phyloP scores from a whole-genome alignment of 768 basidiomycete genomes.

The Amanita pseudoporphyria region DNA sequence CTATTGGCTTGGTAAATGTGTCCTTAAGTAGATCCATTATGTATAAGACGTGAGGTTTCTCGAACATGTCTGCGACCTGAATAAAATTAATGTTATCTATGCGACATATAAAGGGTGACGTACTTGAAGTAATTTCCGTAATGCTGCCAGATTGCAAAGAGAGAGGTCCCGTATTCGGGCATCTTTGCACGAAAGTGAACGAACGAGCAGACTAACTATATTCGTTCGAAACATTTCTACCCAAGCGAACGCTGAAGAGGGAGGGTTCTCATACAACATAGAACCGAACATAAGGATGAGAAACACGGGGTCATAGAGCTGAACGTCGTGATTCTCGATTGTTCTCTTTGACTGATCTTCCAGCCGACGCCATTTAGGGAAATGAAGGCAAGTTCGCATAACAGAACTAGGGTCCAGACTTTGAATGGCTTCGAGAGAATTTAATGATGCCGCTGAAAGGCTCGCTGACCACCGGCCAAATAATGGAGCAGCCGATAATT shows the following conservation, averaged over 20 bases:
- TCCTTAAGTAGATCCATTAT: slow-evolving; percentile 62
- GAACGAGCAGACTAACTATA: slow-evolving; percentile 60
- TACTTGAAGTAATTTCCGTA: slow-evolving; percentile 60
- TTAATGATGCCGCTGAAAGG: slow-evolving; percentile 29
- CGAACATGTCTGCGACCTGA: slow-evolving; percentile 62
- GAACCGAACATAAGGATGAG: slow-evolving; percentile 57
- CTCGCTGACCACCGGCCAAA: slow-evolving; percentile 58
- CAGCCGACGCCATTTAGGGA: slow-evolving; percentile 55
- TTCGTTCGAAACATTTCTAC: slow-evolving; percentile 82
- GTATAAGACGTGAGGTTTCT: slow-evolving; percentile 63
- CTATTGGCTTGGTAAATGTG: slow-evolving; percentile 32
- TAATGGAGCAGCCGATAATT: slow-evolving; percentile 52
- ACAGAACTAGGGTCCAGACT: slow-evolving; percentile 60
- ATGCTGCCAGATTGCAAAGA: slow-evolving; percentile 45
- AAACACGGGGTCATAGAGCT: slow-evolving; percentile 76
- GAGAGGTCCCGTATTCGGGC: slow-evolving; percentile 49
- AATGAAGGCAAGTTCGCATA: slow-evolving; percentile 62
- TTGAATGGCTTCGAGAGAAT: slow-evolving; percentile 55
- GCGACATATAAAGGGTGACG: slow-evolving; percentile 14
- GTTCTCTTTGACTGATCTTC: slow-evolving; percentile 23
- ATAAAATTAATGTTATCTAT: not conserved
- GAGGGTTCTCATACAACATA: slow-evolving; percentile 50
- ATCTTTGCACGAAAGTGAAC: slow-evolving; percentile 62
- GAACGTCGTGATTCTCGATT: slow-evolving; percentile 23
- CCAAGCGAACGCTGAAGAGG: slow-evolving; percentile 63